These are phyloP conservation scores for Aquilaria sinensis DNA, from an alignment of 345 rosid genomes.

Conservation along the genomic window DNA sequence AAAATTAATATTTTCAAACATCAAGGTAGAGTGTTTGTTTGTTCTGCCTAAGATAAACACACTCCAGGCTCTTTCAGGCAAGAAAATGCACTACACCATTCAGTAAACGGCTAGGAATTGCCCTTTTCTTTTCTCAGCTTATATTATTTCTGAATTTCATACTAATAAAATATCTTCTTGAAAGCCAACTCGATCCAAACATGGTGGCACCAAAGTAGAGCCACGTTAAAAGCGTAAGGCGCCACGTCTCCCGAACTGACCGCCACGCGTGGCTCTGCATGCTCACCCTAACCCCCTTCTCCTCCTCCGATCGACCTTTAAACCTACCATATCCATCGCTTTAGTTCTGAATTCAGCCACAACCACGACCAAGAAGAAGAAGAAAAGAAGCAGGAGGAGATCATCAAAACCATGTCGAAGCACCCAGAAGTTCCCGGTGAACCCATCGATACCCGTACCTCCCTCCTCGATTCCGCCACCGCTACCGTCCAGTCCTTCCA, in stretches of 20 bases:
- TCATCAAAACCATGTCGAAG: slow-evolving; percentile 19
- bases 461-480: slow-evolving; percentile 57
- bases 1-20: too few relatives aligned
- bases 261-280: slow-evolving; percentile 21
- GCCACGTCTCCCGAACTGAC: slow-evolving; percentile 5
- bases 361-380: too few relatives aligned
- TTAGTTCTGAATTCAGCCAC: too few relatives aligned
- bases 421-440: slow-evolving; percentile 57
- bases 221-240: slow-evolving; percentile 9
- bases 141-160: too few relatives aligned
- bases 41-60: too few relatives aligned
- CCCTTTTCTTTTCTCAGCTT: too few relatives aligned
- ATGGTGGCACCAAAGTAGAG: not conserved
- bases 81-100: too few relatives aligned
- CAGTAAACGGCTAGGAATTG: too few relatives aligned
- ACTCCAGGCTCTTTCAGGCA: too few relatives aligned
- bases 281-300: not conserved
- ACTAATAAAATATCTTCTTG: too few relatives aligned
- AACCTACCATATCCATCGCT: not conserved
- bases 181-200: too few relatives aligned
- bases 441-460: slow-evolving; percentile 37
- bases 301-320: not conserved
- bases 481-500: slow-evolving; percentile 55
- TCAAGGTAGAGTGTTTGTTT: too few relatives aligned
- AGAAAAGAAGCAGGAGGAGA: not conserved